A percentile compares a stretch with the other conserved stretches of the same genome.
Conservation (phyloP, 441 rosid genomes). For the Croton laevigatus region DNA sequence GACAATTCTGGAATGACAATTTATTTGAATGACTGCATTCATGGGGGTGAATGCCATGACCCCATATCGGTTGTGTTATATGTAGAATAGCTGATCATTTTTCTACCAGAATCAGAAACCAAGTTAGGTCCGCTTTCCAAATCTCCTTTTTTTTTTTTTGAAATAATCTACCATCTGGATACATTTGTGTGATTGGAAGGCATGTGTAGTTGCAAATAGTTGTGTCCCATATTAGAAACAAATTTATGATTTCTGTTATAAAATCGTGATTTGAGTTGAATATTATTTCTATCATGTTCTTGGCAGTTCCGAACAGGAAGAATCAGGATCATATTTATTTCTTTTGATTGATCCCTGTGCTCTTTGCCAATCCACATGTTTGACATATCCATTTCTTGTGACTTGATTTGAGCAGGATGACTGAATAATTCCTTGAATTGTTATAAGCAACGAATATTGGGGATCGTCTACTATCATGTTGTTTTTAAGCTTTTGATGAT, state of each 20-base stretch:
- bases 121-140: neutral
- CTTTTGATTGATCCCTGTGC: no score
- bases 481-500: neutral
- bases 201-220: neutral
- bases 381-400: neutral
- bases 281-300: no score
- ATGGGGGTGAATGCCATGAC: neutral
- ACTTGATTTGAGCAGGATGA: neutral
- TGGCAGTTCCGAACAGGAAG: no score
- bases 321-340: no score
- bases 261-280: neutral
- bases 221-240: neutral
- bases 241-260: neutral
- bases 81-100: neutral
- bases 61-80: neutral
- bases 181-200: neutral
- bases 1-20: neutral
- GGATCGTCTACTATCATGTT: neutral
- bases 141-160: neutral
- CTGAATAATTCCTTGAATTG: neutral
- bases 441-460: neutral
- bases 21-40: neutral
- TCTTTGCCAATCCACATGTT: neutral
- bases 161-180: neutral
- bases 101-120: neutral